Conservation (phyloP, 768 basidiomycete genomes). For the Xerocomus brunneocitrinus region DNA sequence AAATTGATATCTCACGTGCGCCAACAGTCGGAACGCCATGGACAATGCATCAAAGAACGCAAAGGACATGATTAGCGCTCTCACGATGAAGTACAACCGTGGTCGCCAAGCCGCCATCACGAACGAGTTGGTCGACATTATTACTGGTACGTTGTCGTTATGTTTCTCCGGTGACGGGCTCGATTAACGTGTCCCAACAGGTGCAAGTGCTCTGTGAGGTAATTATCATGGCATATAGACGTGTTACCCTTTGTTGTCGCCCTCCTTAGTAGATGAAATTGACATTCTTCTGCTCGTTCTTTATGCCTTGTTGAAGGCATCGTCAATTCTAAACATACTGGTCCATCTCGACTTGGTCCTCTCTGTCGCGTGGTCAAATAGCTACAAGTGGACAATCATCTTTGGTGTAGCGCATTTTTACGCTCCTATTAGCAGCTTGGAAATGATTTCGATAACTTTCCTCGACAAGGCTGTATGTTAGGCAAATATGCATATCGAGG, state of each 20-base stretch:
- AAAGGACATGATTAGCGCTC: conserved; percentile 79
- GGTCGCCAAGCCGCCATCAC: conserved; percentile 98
- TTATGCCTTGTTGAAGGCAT: background rate
- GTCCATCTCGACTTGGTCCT: too few species aligned
- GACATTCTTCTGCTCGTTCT: conserved; percentile 13
- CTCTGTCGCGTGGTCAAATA: too few species aligned
- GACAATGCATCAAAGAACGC: conserved; percentile 99
- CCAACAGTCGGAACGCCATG: conserved; percentile 87
- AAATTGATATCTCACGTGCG: background rate
- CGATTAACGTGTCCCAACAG: conserved; percentile 19
- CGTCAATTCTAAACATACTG: too few species aligned
- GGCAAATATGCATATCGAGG: conserved; percentile 14
- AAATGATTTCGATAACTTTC: background rate
- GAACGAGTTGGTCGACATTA: conserved; percentile 90
- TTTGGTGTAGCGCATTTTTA: background rate
- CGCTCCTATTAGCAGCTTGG: background rate
- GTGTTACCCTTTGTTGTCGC: conserved; percentile 9
- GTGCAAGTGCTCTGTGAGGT: conserved; percentile 46
- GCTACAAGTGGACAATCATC: too few species aligned
- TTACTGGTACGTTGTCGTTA: conserved; percentile 59
- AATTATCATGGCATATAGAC: conserved; percentile 10
- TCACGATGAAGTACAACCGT: conserved; percentile 97
- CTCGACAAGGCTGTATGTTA: background rate
- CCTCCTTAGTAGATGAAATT: conserved; percentile 20
- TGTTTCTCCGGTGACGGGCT: background rate